These are phyloP conservation scores for Taiozyma onychis DNA, from an alignment of 1,139 yeast species.

Conservation along the genomic window DNA sequence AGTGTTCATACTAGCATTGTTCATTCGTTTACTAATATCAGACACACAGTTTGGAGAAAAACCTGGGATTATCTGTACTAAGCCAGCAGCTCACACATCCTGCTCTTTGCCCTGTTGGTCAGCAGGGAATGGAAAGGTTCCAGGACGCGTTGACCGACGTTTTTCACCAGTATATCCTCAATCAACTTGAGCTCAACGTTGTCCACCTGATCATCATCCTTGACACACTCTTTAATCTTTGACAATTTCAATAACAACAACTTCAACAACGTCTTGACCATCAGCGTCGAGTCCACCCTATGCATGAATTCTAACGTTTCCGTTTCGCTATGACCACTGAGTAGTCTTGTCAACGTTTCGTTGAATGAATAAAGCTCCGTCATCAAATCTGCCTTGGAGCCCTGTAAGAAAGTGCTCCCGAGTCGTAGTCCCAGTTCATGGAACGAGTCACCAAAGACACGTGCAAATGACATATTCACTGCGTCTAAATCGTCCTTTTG, in stretches of 20 bases:
- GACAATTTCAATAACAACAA: conserved; percentile 14
- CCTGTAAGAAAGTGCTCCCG: conserved; percentile 8
- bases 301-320: background rate
- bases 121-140: conserved; percentile 18
- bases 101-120: conserved; percentile 4
- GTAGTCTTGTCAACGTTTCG: conserved; percentile 20
- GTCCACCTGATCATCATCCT: background rate
- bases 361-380: conserved; percentile 21
- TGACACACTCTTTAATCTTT: conserved; percentile 7
- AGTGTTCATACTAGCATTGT: too few species aligned
- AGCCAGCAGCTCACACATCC: background rate
- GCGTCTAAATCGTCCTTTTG: conserved; percentile 9
- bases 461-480: conserved; percentile 12
- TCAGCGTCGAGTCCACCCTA: conserved; percentile 8
- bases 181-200: conserved; percentile 13
- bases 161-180: conserved; percentile 19
- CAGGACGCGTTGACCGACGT: conserved; percentile 16
- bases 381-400: conserved; percentile 5
- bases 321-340: conserved; percentile 7
- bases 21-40: background rate
- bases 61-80: conserved; percentile 15
- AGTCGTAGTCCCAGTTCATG: conserved; percentile 14
- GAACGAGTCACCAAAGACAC: conserved; percentile 11
- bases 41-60: conserved; percentile 19
- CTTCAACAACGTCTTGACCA: conserved; percentile 11